Evolutionary conservation across 2,329 filamentous ascomycete genomes (phyloP).

Genomic region (Diaporthe longicolla): DNA sequence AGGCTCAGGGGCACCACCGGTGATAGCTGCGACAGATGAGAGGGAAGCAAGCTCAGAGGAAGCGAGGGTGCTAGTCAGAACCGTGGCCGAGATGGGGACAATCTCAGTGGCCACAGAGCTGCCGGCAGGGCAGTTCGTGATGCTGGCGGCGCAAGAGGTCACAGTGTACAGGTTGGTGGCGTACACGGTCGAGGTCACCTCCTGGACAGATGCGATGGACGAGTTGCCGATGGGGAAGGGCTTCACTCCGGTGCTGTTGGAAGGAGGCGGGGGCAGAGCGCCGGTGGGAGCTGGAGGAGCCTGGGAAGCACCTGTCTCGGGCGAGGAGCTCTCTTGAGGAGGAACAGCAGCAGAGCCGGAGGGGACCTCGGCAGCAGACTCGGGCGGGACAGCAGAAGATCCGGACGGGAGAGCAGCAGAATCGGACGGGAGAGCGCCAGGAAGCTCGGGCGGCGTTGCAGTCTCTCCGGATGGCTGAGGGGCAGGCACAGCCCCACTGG

Average conservation of each 20-base stretch:
- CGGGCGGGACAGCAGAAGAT: not conserved
- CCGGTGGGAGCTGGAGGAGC: not conserved
- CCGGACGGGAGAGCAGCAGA: not conserved
- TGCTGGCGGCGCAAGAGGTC: slow-evolving; percentile 46
- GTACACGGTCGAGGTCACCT: slow-evolving; percentile 43
- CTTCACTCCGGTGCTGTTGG: slow-evolving; percentile 22
- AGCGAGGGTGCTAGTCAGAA: slow-evolving; percentile 32
- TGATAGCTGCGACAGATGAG: slow-evolving; percentile 37
- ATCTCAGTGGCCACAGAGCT: slow-evolving; percentile 44
- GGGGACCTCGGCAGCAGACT: slow-evolving; percentile 21
- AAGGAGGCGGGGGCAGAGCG: slow-evolving; percentile 15
- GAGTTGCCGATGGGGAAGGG: slow-evolving; percentile 31
- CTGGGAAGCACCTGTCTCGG: not conserved
- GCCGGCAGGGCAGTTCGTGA: slow-evolving; percentile 47
- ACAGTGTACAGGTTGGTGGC: slow-evolving; percentile 44
- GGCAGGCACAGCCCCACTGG: slow-evolving; percentile 2
- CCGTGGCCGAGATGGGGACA: slow-evolving; percentile 40
- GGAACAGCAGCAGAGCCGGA: slow-evolving; percentile 24
- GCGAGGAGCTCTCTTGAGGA: slow-evolving; percentile 19
- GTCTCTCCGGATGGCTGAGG: slow-evolving; percentile 28
- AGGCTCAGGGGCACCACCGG: slow-evolving; percentile 29
- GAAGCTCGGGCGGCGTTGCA: not conserved
- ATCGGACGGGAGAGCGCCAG: slow-evolving; percentile 11
- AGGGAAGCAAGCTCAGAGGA: slow-evolving; percentile 23
- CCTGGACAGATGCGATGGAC: slow-evolving; percentile 30